phyloP scores from a whole-genome alignment of 2,329 filamentous ascomycete species.

The Colletotrichum gloeosporioides region DNA sequence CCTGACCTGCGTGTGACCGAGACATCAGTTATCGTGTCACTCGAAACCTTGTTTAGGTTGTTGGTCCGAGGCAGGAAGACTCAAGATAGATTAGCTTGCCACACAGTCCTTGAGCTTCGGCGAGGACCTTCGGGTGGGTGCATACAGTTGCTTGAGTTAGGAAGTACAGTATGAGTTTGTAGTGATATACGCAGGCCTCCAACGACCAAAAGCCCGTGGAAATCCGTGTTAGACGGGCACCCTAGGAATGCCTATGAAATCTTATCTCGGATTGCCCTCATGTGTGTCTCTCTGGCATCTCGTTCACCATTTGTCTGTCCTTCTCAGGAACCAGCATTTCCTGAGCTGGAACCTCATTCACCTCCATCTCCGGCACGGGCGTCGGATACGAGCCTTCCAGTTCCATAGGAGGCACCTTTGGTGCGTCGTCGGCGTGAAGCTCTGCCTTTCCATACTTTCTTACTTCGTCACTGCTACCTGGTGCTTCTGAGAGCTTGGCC shows the following conservation, averaged over 20 bases:
- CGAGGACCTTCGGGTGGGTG: not conserved
- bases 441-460: not conserved
- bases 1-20: not conserved
- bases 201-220: rapidly evolving
- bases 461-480: not conserved
- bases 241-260: rapidly evolving
- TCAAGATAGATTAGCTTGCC: not conserved
- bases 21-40: not conserved
- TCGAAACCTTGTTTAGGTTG: not conserved
- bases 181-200: not conserved
- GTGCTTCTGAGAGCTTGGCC: not conserved
- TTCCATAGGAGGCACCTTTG: not conserved
- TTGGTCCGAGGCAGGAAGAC: not conserved
- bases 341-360: not conserved
- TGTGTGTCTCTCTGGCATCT: not conserved
- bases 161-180: not conserved
- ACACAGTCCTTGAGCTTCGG: not conserved
- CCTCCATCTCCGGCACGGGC: not conserved
- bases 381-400: not conserved
- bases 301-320: not conserved
- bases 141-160: not conserved
- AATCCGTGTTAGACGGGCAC: not conserved
- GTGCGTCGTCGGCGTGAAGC: not conserved
- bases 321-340: not conserved
- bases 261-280: rapidly evolving